phyloP scores from a whole-genome alignment of 345 rosid species.

The Brassica juncea region DNA sequence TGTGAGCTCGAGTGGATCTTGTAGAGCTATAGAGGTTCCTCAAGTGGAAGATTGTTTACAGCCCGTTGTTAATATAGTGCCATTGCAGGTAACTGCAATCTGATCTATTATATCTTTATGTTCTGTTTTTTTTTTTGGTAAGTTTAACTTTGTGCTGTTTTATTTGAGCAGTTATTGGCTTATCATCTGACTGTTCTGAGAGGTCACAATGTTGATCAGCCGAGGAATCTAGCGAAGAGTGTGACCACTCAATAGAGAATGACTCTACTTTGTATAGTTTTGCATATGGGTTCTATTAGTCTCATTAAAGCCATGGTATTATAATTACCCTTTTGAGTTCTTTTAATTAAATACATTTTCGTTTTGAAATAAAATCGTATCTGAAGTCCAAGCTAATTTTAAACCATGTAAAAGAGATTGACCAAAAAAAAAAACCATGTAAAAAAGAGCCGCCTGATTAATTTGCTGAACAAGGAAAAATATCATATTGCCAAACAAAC shows the following conservation, averaged over 20 bases:
- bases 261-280: background rate
- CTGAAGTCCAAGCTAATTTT: background rate
- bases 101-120: background rate
- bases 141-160: background rate
- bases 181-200: constrained; percentile 86
- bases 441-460: background rate
- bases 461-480: no score
- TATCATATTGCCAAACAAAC: no score
- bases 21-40: constrained; percentile 83
- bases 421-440: background rate
- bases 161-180: constrained; percentile 63
- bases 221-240: constrained; percentile 90
- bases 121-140: background rate
- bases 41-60: constrained; percentile 94
- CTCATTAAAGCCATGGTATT: background rate
- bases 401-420: no score
- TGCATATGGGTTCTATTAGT: background rate
- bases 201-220: constrained; percentile 88
- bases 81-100: constrained; percentile 64
- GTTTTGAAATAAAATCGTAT: background rate
- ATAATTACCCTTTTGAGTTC: background rate
- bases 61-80: constrained; percentile 79
- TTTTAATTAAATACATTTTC: background rate
- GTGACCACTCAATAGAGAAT: constrained; percentile 66
- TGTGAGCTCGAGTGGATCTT: constrained; percentile 68